Evolutionary conservation across 164 flowering plant genomes (phyloP).

Genomic region (Berberis vulgaris): DNA sequence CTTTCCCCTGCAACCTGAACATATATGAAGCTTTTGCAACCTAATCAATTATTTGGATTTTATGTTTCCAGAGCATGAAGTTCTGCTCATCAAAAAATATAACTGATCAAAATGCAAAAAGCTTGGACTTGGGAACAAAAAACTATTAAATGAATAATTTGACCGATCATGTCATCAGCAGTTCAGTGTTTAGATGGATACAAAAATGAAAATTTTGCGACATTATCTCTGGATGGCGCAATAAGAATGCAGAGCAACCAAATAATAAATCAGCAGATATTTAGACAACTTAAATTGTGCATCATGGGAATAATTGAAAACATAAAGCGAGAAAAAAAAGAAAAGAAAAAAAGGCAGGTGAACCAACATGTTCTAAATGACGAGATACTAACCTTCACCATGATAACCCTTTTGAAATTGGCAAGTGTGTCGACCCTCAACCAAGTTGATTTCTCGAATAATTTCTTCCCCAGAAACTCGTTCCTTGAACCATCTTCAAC

Average conservation of each 20-base stretch:
- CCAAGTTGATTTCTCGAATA: constrained; percentile 66
- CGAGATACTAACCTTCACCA: constrained; percentile 46
- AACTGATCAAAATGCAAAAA: background rate
- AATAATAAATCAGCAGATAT: background rate
- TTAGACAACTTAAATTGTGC: too few relatives aligned
- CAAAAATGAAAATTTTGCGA: too few relatives aligned
- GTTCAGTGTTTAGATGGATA: too few relatives aligned
- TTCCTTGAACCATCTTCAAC: constrained; percentile 79
- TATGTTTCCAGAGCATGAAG: constrained; percentile 2
- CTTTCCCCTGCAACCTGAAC: background rate
- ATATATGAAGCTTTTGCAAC: background rate
- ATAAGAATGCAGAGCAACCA: background rate
- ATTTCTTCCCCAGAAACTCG: constrained; percentile 44
- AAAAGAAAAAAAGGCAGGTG: background rate
- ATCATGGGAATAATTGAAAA: background rate
- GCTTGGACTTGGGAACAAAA: too few relatives aligned
- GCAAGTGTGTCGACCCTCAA: constrained; percentile 77
- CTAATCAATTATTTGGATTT: background rate
- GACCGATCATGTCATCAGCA: too few relatives aligned
- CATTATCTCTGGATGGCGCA: too few relatives aligned
- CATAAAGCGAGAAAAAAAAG: background rate
- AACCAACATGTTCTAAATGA: background rate
- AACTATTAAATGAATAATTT: too few relatives aligned
- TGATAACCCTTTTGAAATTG: constrained; percentile 22
- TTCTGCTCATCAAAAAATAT: constrained; percentile 2